Evolutionary conservation across 129 eudicot species (phyloP), one percentile per base, ranked within the genome.

Genomic region (Arctium minus): DNA sequence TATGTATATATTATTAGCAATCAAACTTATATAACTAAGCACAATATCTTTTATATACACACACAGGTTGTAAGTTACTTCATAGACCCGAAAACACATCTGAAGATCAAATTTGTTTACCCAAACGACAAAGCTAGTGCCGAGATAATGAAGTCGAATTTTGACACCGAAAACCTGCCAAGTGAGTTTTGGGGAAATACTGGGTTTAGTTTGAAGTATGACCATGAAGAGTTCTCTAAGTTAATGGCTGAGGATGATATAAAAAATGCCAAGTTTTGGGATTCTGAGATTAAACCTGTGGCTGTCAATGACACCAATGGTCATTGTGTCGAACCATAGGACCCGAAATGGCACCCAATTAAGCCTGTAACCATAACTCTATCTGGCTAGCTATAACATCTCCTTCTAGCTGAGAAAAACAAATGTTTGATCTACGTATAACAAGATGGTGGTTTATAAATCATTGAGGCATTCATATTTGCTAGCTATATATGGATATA

Each of bases 101-200:
- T 88, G 83, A 95, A 95, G 85, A 87, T 94, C 13, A 88, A 87
- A 67, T 94, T 94, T 48, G 94, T 86, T 5, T 89, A 92, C 88
- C 96, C 97, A 50, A 91, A 91, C 39, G 83, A 89, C 75, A 91
- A 94, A 75, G 91, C 83, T 4, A 92, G 98, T 64, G 62, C 69
- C 36, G 97, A 91, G 90, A 46, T 89, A 2, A 91, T 94, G 97
- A 92, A 88, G 81, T 80, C 83, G 37, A 88, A 72, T 48, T 94
- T 94, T 77, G 96, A 94, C 82, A 82, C 87, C 0, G 97, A 92
- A 75, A 95, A 95, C 81, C 97, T 95, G 69, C 97, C 97, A 8
- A 86, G 75, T 68, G 98, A 92, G 88, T 94, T 94, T 81, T 97
- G 98, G 9, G 98, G 97, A n/a, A 86, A 89, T 2, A 75, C 90